These are phyloP conservation scores for Phytophthora multivora DNA, from an alignment of 352 stramenopile species.

Conservation along the genomic window DNA sequence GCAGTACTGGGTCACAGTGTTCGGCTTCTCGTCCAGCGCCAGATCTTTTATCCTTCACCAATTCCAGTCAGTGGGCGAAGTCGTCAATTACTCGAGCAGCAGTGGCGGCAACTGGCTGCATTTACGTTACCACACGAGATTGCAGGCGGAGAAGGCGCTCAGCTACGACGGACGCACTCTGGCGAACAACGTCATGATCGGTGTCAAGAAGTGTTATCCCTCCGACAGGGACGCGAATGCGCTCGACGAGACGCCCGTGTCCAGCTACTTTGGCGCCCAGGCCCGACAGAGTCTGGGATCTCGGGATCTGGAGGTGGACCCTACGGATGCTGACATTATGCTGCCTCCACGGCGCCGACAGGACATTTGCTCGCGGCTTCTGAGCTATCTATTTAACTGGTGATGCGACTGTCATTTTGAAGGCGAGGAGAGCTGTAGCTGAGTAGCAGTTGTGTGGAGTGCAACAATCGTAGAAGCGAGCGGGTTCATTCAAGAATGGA, in stretches of 20 bases:
- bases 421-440: not conserved
- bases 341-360: slow-evolving; percentile 69
- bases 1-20: slow-evolving; percentile 87
- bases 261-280: slow-evolving; percentile 56
- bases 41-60: slow-evolving; percentile 74
- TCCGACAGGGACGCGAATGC: slow-evolving; percentile 61
- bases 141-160: slow-evolving; percentile 84
- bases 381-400: slow-evolving; percentile 89
- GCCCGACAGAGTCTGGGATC: slow-evolving; percentile 52
- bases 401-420: slow-evolving; percentile 29
- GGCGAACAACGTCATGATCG: slow-evolving; percentile 74
- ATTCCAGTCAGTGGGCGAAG: slow-evolving; percentile 78
- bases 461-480: no score
- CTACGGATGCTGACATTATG: slow-evolving; percentile 83
- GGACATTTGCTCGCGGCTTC: slow-evolving; percentile 81
- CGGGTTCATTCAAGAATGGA: no score
- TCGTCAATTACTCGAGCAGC: slow-evolving; percentile 67
- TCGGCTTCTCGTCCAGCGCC: slow-evolving; percentile 68
- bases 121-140: slow-evolving; percentile 75
- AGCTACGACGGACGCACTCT: slow-evolving; percentile 71
- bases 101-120: slow-evolving; percentile 81
- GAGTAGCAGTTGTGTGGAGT: no score
- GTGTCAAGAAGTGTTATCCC: slow-evolving; percentile 80
- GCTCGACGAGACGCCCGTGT: slow-evolving; percentile 60
- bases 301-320: slow-evolving; percentile 74